A percentile compares a stretch with the other conserved stretches of the same genome.
These are phyloP conservation scores for Plenodomus tracheiphilus DNA, from an alignment of 2,329 filamentous ascomycete species.

Conservation along the genomic window DNA sequence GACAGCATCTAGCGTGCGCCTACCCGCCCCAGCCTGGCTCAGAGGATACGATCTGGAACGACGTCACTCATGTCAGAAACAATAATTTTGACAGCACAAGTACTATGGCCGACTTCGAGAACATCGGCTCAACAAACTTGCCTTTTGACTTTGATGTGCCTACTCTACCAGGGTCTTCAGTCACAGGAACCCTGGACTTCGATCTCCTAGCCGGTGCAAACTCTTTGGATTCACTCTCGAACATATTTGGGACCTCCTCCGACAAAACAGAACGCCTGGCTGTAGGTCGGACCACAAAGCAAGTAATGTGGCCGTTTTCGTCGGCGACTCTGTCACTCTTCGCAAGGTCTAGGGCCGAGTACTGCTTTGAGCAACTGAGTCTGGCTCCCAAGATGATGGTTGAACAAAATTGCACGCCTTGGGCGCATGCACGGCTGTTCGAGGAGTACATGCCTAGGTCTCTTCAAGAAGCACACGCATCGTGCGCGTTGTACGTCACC, in stretches of 20 bases:
- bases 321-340: slow-evolving; percentile 19
- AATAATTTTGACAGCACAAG: slow-evolving; percentile 12
- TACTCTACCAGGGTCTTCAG: slow-evolving; percentile 5
- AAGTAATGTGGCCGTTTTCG: slow-evolving; percentile 8
- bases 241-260: slow-evolving; percentile 5
- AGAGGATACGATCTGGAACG: neutral
- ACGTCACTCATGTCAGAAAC: neutral
- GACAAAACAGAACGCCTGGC: slow-evolving; percentile 1
- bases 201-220: slow-evolving; percentile 45
- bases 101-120: slow-evolving; percentile 2
- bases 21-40: slow-evolving; percentile 41
- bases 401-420: slow-evolving; percentile 54
- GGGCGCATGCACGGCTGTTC: slow-evolving; percentile 59
- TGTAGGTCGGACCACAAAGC: neutral
- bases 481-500: slow-evolving; percentile 57
- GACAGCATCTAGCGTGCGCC: slow-evolving; percentile 53
- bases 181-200: slow-evolving; percentile 17
- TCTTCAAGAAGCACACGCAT: slow-evolving; percentile 59
- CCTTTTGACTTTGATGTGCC: slow-evolving; percentile 11
- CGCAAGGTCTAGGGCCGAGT: slow-evolving; percentile 27
- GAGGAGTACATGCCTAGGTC: slow-evolving; percentile 55
- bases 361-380: slow-evolving; percentile 34
- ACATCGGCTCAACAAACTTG: slow-evolving; percentile 23
- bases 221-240: slow-evolving; percentile 55
- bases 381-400: slow-evolving; percentile 49